Base-by-base conservation (phyloP, 1,284 basidiomycete genomes). In the Malassezia restricta region DNA sequence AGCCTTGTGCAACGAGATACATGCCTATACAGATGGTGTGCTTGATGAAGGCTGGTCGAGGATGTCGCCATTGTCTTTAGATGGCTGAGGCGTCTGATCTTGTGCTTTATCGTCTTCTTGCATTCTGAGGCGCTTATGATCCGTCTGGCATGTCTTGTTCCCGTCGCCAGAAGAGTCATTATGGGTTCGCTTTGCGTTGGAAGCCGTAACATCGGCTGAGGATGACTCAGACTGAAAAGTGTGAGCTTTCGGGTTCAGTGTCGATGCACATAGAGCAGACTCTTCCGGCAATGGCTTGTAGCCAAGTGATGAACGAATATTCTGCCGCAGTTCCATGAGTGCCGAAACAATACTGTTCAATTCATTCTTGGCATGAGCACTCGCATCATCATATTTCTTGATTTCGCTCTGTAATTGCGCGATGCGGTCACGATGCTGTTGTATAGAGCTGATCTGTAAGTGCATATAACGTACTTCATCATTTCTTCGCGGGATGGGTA, bases 401-500 rank as follows among this genome's bases (percentile, higher is more conserved):
- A 41, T 45, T 3, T 55, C 47, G 2, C 35, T 11, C n/a, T 46
- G 14, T 15, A 49, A 40, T n/a, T 28, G 6, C n/a, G 24, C 28
- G 15, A 49, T 49, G 9, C 37, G 47, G 3, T 49, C 43, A 12
- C 32, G 7, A 2, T 45, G 43, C 15, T 12, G 14, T 12, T 45
- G 15, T 3, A 50, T 24, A 15, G 42, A 35, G n/a, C 53, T 55
- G 24, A 17, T 44, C 15, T 30, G 17, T 27, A 6, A 9, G n/a
- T 12, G 27, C 6, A 8, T 12, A n/a, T 17, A 29, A 54, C 52
- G 30, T 31, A 54, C 52, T 14, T n/a, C 12, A 49, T 42, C 43
- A 50, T 40, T 7, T 32, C 47, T 3, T 55, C 47, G 27, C 47
- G 53, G 6, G n/a, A 11, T 20, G 53, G 53, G 47, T 55, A 55